phyloP scores from a whole-genome alignment of 2,329 filamentous ascomycete species.

The Pseudogymnoascus sp. region DNA sequence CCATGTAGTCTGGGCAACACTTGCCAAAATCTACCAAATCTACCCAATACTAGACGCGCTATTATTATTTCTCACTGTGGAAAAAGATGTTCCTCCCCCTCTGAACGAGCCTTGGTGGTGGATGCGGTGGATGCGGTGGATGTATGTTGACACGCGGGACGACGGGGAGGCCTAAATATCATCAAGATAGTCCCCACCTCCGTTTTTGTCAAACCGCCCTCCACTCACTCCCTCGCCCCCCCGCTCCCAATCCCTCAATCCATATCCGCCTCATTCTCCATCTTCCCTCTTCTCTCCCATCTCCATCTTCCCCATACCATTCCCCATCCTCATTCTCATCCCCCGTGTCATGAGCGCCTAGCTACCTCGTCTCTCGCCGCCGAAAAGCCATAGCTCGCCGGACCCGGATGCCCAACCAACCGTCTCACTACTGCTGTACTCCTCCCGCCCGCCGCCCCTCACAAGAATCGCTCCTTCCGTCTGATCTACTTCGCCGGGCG shows the following conservation, averaged over 20 bases:
- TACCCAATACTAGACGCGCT: neutral
- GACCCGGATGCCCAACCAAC: neutral
- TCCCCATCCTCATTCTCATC: neutral
- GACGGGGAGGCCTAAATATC: slow-evolving; percentile 4
- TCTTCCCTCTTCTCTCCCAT: neutral
- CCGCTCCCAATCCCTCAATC: neutral
- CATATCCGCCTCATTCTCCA: neutral
- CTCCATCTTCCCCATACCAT: neutral
- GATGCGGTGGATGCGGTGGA: neutral
- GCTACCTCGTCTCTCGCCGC: neutral
- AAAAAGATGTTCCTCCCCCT: neutral
- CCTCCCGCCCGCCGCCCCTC: neutral
- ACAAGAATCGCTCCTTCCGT: neutral
- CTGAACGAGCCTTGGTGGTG: neutral
- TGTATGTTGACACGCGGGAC: slow-evolving; percentile 4
- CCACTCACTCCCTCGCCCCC: neutral
- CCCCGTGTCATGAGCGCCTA: neutral
- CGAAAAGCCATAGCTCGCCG: neutral
- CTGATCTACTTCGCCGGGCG: neutral
- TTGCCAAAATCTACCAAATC: neutral
- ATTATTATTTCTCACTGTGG: neutral
- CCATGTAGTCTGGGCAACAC: neutral
- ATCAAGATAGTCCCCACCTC: slow-evolving; percentile 3
- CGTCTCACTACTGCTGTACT: neutral
- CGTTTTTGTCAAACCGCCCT: neutral